Percentiles rank a stretch among this genome's conserved stretches.
phyloP scores from a whole-genome alignment of 1,284 basidiomycete species.

The Fomitopsis palustris region DNA sequence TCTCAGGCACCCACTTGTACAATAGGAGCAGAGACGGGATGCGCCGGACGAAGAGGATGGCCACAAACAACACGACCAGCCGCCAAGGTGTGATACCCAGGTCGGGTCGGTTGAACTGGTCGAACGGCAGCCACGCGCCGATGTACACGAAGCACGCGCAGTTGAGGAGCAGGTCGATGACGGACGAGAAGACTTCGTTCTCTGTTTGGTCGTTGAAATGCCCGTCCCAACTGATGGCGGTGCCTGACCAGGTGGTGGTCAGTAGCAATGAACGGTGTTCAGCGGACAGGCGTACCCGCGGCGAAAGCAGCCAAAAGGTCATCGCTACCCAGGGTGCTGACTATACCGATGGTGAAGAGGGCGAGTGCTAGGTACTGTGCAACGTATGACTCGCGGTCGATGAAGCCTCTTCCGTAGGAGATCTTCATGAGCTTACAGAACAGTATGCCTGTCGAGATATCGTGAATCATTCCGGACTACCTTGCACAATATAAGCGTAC shows the following conservation, averaged over 20 bases:
- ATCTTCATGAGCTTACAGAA: constrained; percentile 85
- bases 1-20: constrained; percentile 84
- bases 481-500: constrained; percentile 29
- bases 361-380: constrained; percentile 87
- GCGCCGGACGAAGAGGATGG: constrained; percentile 69
- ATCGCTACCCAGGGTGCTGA: constrained; percentile 78
- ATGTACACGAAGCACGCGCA: constrained; percentile 89
- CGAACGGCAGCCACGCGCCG: constrained; percentile 86
- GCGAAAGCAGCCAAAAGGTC: constrained; percentile 91
- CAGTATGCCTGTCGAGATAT: constrained; percentile 42
- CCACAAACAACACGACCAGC: constrained; percentile 65
- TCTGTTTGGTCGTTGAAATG: constrained; percentile 86
- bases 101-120: constrained; percentile 55
- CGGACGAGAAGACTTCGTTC: constrained; percentile 82
- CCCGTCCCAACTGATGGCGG: constrained; percentile 93
- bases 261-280: background rate
- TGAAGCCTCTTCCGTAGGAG: constrained; percentile 71
- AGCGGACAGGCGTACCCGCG: no score
- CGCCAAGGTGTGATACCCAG: constrained; percentile 73
- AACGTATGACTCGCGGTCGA: constrained; percentile 90
- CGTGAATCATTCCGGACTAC: background rate
- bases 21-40: constrained; percentile 73
- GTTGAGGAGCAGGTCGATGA: constrained; percentile 85
- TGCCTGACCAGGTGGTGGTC: constrained; percentile 39
- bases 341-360: constrained; percentile 76